A percentile compares a stretch with the other conserved stretches of the same genome.
phyloP scores from a whole-genome alignment of 805 yeast genomes.

The Citeromyces matritensis region DNA sequence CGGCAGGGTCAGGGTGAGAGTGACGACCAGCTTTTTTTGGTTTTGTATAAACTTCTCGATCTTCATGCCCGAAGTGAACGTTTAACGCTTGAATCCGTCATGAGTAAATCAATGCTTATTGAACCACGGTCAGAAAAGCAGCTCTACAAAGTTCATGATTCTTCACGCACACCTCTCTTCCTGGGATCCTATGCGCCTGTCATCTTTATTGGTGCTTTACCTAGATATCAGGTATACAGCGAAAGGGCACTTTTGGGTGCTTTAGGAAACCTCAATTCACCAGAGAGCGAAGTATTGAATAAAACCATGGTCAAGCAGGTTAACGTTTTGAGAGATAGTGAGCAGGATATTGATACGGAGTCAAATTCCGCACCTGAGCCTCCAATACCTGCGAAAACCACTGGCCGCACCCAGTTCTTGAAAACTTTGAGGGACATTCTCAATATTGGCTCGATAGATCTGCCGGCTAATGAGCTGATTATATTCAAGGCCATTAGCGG shows the following conservation, averaged over 20 bases:
- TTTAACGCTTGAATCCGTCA: slow-evolving; percentile 33
- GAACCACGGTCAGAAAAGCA: slow-evolving; percentile 46
- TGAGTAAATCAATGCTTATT: slow-evolving; percentile 44
- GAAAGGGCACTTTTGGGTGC: slow-evolving; percentile 37
- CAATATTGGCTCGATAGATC: slow-evolving; percentile 41
- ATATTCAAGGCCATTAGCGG: slow-evolving; percentile 36
- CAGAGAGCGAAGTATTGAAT: slow-evolving; percentile 4
- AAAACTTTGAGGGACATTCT: slow-evolving; percentile 47
- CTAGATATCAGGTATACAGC: slow-evolving; percentile 42
- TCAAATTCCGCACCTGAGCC: background rate
- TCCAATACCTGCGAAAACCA: slow-evolving; percentile 1
- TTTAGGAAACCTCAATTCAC: slow-evolving; percentile 19
- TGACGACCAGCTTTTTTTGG: slow-evolving; percentile 1
- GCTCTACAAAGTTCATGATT: slow-evolving; percentile 22
- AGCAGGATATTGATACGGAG: background rate
- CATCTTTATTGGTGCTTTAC: slow-evolving; percentile 41
- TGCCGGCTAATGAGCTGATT: slow-evolving; percentile 37
- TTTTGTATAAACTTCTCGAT: slow-evolving; percentile 23
- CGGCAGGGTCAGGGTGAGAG: background rate
- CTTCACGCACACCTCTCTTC: slow-evolving; percentile 38
- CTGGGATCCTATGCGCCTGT: slow-evolving; percentile 54
- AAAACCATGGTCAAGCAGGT: slow-evolving; percentile 6
- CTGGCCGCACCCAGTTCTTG: slow-evolving; percentile 29
- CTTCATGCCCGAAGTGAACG: slow-evolving; percentile 23
- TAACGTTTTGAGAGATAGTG: slow-evolving; percentile 4